Base-by-base conservation (phyloP, 23 red algal genomes). In the Chondrus crispus region DNA sequence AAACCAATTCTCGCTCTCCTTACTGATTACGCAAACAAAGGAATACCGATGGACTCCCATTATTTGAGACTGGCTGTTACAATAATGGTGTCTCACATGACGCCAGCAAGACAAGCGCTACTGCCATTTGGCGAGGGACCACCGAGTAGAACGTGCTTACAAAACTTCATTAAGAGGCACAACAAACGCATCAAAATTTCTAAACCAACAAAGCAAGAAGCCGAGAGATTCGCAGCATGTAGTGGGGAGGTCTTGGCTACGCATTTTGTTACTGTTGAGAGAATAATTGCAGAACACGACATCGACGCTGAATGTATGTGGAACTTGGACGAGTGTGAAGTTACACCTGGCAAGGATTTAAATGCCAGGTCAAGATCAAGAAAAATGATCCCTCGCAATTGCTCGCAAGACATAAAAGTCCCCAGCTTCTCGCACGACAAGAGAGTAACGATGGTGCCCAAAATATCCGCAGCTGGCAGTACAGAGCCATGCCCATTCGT, bases 271-370 rank as follows among this genome's bases (percentile, higher is more conserved):
- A 68, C 38, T 14, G 2, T 72, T 6, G 6, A 71, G 19, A 48
- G 49, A 48, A 9, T 86, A 1, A 30, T 70, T 36, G 44, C 8
- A 29, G 63, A 70, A 26, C 29, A 68, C 46, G 70, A 86, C 2
- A 14, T 69, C 33, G 63, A 68, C 26, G 81, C 4, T 16, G 33
- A 1, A 1, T 35, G 82, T 26, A 1, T 43, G 6, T 86, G 5
- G 2, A 86, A 71, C 36, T 11, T 86, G n/a, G 82, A 86, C 1
- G 24, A 86, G 46, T 1, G 20, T 0, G 58, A 60, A 49, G 60
- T 86, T 9, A 86, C 82, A 19, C 82, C 39, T 12, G 58, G 37
- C 9, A 86, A 66, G 38, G 60, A 86, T 69, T 69, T 51, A 8
- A 68, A 60, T n/a, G 1, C 30, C 60, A 7, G 60, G 8, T 66